Base-by-base conservation (phyloP, 2,329 filamentous ascomycete species). In the Didymosphaeria variabile region DNA sequence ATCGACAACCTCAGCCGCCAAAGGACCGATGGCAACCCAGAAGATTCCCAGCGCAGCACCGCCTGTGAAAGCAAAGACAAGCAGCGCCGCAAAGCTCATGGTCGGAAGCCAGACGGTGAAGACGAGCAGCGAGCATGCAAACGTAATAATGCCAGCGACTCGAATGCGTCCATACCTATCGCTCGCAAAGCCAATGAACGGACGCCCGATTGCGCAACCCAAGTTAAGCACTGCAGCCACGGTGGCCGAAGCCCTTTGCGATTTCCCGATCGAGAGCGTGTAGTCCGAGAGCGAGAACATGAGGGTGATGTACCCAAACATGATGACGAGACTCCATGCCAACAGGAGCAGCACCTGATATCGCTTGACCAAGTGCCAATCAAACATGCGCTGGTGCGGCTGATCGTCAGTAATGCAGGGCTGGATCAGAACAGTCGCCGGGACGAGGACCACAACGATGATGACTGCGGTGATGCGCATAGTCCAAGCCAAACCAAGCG, bases 241-340 rank as follows among this genome's bases (percentile, higher is more conserved):
- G 21, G 73, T 69, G 1, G 79, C 77, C 3, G 81, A 81, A 60
- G 83, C 76, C 1, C 64, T 60, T 32, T 74, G 66, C 21, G 69
- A 70, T 1, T 85, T 65, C 0, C 81, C 81, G 17, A 84, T 78
- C 10, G 76, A 81, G 10, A 75, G 64, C 1, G 80, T 82, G 64
- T 82, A 85, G 58, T 82, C 80, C 0, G 82, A 78, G n/a, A 85
- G 62, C 10, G 78, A 82, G 65, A 79, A 84, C 1, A 85, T 68
- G n/a, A 84, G 62, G 1, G 77, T 74, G 57, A 84, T 80, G 59
- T 85, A 85, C 1, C 83, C 83, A 1, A 85, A 67, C 70, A 85
- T 79, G 56, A 74, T 81, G 9, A 10, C 10, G 10, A 36, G 10
- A 36, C 10, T 36, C 10, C 15, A 36, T 12, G 34, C 15, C 1